Conservation (phyloP, 768 basidiomycete genomes). For the Boletus eberwhitei region DNA sequence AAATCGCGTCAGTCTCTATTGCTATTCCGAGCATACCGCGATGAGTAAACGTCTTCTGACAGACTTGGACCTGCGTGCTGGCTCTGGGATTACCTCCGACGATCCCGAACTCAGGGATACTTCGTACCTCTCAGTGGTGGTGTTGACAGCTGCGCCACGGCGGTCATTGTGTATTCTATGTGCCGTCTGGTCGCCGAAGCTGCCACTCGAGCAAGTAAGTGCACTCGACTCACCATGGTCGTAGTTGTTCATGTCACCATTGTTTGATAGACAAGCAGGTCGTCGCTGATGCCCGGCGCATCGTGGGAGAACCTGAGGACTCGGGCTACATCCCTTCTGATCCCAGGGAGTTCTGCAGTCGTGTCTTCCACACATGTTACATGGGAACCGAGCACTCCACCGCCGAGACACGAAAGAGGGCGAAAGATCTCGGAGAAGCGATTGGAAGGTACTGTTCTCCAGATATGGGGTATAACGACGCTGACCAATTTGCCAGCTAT, state of each 20-base stretch:
- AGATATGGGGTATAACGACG: background rate
- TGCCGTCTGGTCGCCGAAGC: constrained; percentile 87
- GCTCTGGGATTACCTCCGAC: constrained; percentile 99
- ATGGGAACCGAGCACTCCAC: constrained; percentile 99
- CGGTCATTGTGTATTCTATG: constrained; percentile 96
- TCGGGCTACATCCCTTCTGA: constrained; percentile 85
- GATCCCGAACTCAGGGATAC: constrained; percentile 91
- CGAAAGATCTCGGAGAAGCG: constrained; percentile 80
- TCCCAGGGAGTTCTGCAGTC: constrained; percentile 76
- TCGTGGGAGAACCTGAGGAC: constrained; percentile 77
- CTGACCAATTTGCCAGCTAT: constrained; percentile 52
- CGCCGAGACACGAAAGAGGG: constrained; percentile 77
- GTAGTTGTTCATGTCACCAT: background rate
- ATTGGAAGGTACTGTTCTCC: constrained; percentile 72
- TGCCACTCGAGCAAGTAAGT: constrained; percentile 64
- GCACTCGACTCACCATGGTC: background rate
- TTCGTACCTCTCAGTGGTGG: constrained; percentile 95
- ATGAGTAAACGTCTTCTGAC: background rate
- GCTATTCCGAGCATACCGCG: background rate
- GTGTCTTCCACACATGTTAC: constrained; percentile 97
- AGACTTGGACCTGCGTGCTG: constrained; percentile 98
- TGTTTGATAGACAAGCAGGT: constrained; percentile 67
- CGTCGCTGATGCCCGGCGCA: constrained; percentile 85
- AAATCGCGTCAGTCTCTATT: constrained; percentile 77
- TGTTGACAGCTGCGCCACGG: constrained; percentile 96